Evolutionary conservation across 257 asterid genomes (phyloP).

Genomic region (Plantago major): DNA sequence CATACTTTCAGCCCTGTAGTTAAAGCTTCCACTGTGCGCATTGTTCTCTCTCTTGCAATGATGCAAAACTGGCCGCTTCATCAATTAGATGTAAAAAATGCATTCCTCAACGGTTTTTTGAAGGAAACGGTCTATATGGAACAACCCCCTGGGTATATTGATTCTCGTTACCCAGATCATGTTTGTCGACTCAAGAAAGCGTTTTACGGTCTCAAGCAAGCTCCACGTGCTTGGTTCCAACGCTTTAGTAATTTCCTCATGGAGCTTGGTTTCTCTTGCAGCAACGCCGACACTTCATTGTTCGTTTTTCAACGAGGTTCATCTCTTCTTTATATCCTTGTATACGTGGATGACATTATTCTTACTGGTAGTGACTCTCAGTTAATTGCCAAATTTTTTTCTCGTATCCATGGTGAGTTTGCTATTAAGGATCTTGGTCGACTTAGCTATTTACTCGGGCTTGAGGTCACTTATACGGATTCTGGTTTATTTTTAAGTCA

Average conservation of each 20-base stretch:
- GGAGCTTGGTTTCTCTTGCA: background rate
- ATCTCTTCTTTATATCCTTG: background rate
- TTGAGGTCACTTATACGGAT: background rate
- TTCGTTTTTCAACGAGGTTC: background rate
- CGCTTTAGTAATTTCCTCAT: background rate
- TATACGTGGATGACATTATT: background rate
- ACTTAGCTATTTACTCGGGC: background rate
- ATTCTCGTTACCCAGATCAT: background rate
- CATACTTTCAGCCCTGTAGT: background rate
- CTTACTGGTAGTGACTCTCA: background rate
- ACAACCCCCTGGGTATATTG: too few relatives aligned
- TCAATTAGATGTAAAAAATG: too few relatives aligned
- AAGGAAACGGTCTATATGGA: too few relatives aligned
- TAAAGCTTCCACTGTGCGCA: background rate
- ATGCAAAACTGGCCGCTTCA: too few relatives aligned
- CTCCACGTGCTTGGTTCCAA: background rate
- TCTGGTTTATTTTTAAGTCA: background rate
- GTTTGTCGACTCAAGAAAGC: background rate
- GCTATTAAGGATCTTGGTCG: background rate
- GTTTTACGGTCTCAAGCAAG: background rate
- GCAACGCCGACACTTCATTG: background rate
- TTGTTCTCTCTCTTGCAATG: background rate
- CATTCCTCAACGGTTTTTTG: too few relatives aligned
- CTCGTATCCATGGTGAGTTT: background rate
- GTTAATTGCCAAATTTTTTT: too few relatives aligned